Base-by-base conservation (phyloP, 2,329 filamentous ascomycete genomes). In the Fonsecaea nubica region DNA sequence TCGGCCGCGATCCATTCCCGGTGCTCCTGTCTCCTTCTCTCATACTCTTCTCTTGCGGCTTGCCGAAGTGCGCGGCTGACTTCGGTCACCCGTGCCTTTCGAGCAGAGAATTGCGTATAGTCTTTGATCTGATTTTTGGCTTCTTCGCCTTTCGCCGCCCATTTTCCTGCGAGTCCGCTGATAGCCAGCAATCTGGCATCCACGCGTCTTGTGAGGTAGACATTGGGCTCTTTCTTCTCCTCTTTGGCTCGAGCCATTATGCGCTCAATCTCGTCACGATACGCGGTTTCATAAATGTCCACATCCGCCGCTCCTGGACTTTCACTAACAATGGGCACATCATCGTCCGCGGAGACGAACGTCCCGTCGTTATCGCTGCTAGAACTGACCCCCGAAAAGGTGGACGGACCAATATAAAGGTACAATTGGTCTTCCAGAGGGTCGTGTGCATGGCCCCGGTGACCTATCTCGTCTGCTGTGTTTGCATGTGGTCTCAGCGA, bases 221-320 rank as follows among this genome's bases (percentile, higher is more conserved):
- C 82, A 18, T 83, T 88, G 0, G 88, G 82, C 38, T 76, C 74
- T 68, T 79, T 75, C 59, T 74, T 74, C 32, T 75, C 72, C 30
- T 75, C 75, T 18, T 76, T 71, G n/a, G 73, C 77, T 58, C 74
- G 72, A 69, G 81, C 77, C 35, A 86, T 79, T 73, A 97, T 94
- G 15, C 89, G 86, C 65, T 90, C 86, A 33, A 95, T 86, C 79
- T 97, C 92, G 67, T 91, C 87, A 74, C 92, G 88, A 76, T 96
- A 97, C 0, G 94, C 94, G 0, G 86, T 87, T 76, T 96, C 92
- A 77, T 97, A 97, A 65, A 98, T 90, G 75, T 95, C 89, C 72
- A 92, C 92, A 67, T 96, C 92, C 5, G 92, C 91, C 1, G 89
- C 90, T 0, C 90, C 90, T 2, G 94, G 94, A 1, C 92, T 96